Evolutionary conservation across 495 filamentous ascomycete genomes (phyloP), one percentile per base, ranked within the genome.

Genomic region (Rhizodiscina lignyota): DNA sequence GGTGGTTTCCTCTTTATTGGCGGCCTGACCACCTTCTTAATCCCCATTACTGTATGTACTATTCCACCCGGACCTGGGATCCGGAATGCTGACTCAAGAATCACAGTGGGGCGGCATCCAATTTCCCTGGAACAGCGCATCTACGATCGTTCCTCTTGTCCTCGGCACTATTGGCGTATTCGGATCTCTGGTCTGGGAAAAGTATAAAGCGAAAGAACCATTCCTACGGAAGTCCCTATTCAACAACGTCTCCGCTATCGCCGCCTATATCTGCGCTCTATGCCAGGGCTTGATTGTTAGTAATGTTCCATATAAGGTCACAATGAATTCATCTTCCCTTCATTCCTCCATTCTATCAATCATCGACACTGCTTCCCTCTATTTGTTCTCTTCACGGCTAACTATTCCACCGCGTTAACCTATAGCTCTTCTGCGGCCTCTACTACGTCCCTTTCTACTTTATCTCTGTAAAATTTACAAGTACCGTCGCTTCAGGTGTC

Each of bases 81-180:
- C n/a, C n/a, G n/a, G n/a, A n/a, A n/a, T n/a, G n/a, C n/a, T n/a
- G n/a, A n/a, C n/a, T n/a, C n/a, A n/a, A n/a, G n/a, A n/a, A n/a
- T n/a, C n/a, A n/a, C n/a, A n/a, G n/a, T 76, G 66, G 64, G 73
- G 61, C 1, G 72, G 69, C 0, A 47, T 60, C 2, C 52, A 64
- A 44, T 72, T 64, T 46, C 24, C 54, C 2, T 80, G 74, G 72
- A 38, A 35, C 13, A 50, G 48, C 0, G 67, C 61, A 56, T 57
- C 60, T 18, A 74, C 70, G 1, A 50, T 77, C 11, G 63, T 70
- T 4, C 73, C 75, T 0, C 44, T 79, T 19, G 45, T 63, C 3
- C 22, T 78, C 3, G 75, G 75, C 0, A 43, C 51, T 1, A 49
- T 40, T 1, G 56, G 62, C 17, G 19, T 76, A 2, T 20, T 61